These are phyloP conservation scores for Phytophthora cajani DNA, from an alignment of 352 stramenopile species.

Conservation along the genomic window DNA sequence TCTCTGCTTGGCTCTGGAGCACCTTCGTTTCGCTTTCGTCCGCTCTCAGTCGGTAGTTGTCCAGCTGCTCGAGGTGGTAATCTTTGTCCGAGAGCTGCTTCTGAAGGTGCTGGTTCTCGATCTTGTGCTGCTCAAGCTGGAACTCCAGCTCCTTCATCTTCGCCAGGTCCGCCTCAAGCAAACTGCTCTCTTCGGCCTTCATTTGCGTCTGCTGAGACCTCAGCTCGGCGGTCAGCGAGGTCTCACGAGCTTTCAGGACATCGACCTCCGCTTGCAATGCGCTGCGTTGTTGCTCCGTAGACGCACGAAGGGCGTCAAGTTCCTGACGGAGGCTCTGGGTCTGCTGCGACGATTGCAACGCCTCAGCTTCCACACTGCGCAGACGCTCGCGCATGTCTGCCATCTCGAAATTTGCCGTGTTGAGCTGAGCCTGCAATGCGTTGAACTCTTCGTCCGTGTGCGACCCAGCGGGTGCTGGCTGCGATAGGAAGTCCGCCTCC, in stretches of 20 bases:
- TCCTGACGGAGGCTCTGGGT: conserved; percentile 31
- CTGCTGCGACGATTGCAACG: conserved; percentile 38
- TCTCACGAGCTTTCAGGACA: conserved; percentile 40
- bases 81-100: conserved; percentile 73
- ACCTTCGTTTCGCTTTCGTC: conserved; percentile 57
- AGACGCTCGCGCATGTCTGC: conserved; percentile 42
- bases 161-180: conserved; percentile 18
- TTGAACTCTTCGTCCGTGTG: conserved; percentile 47
- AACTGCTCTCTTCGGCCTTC: conserved; percentile 34
- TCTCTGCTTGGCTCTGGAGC: conserved; percentile 39
- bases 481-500: conserved; percentile 28
- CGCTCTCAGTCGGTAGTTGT: conserved; percentile 49
- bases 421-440: conserved; percentile 45
- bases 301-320: conserved; percentile 46
- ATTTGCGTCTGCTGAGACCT: conserved; percentile 41
- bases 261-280: conserved; percentile 49
- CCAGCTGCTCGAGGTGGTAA: conserved; percentile 68
- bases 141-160: conserved; percentile 51
- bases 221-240: conserved; percentile 42
- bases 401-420: conserved; percentile 41
- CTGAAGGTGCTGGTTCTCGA: conserved; percentile 77
- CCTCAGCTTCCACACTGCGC: conserved; percentile 37
- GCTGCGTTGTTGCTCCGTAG: conserved; percentile 45
- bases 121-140: conserved; percentile 74
- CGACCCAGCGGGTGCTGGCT: conserved; percentile 16